phyloP scores from a whole-genome alignment of 805 yeast species.

The Wickerhamiella australiensis region DNA sequence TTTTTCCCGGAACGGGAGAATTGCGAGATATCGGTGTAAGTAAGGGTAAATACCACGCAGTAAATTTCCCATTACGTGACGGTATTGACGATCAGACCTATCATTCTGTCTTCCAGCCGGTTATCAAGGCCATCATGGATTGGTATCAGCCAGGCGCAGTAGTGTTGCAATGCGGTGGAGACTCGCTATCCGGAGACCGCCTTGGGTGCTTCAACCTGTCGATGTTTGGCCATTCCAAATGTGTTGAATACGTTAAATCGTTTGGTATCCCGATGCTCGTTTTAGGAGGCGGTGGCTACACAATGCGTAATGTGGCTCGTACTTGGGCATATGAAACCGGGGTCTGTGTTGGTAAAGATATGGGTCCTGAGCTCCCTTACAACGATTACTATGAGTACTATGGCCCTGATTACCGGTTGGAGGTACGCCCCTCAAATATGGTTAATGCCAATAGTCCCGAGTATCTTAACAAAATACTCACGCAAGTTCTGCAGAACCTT shows the following conservation, averaged over 20 bases:
- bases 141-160: conserved; percentile 89
- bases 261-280: conserved; percentile 86
- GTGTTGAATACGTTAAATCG: conserved; percentile 78
- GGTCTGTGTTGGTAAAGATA: conserved; percentile 47
- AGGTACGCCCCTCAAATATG: conserved; percentile 93
- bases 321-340: conserved; percentile 95
- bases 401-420: conserved; percentile 92
- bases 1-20: conserved; percentile 95
- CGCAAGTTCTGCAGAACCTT: conserved; percentile 63
- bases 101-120: conserved; percentile 53
- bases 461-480: conserved; percentile 70
- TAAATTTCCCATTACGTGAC: conserved; percentile 86
- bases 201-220: conserved; percentile 88
- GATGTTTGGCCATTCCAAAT: conserved; percentile 89
- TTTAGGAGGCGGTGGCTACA: conserved; percentile 96
- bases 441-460: conserved; percentile 91
- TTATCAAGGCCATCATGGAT: conserved; percentile 75
- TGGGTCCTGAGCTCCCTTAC: conserved; percentile 60
- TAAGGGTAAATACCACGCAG: conserved; percentile 73
- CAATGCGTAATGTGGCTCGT: conserved; percentile 88
- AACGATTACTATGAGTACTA: conserved; percentile 94
- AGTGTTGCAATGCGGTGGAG: conserved; percentile 96
- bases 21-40: conserved; percentile 83
- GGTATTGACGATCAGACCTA: conserved; percentile 93
- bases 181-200: conserved; percentile 84